phyloP scores from a whole-genome alignment of 176 grass and related monocot genomes.

The Aegilops bicornis region DNA sequence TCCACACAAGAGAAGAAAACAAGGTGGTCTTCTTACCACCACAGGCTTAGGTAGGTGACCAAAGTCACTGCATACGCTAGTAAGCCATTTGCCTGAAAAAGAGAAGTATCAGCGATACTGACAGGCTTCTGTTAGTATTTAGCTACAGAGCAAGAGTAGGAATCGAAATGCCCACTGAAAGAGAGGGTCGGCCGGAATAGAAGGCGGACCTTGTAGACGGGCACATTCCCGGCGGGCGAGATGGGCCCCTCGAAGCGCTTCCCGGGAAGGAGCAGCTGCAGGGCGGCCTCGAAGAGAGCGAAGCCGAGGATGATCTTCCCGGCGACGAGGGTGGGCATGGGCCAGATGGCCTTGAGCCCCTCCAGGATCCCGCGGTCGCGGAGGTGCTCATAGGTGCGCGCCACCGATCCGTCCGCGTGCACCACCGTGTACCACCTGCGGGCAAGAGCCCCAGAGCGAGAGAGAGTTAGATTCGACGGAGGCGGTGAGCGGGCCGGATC shows the following conservation, averaged over 20 bases:
- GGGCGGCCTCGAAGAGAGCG: conserved; percentile 80
- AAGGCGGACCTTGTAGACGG: conserved; percentile 80
- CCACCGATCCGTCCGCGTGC: conserved; percentile 84
- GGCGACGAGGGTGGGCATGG: conserved; percentile 60
- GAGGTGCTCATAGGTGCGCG: conserved; percentile 73
- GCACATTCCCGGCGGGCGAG: conserved; percentile 71
- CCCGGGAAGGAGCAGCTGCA: conserved; percentile 91
- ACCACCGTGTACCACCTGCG: conserved; percentile 98
- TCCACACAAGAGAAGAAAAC: background rate
- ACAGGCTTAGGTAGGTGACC: conserved; percentile 73
- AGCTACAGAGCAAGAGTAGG: background rate
- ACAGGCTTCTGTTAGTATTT: background rate
- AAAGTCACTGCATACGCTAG: conserved; percentile 97
- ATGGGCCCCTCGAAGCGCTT: conserved; percentile 83
- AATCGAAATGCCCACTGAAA: background rate
- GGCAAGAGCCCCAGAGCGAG: background rate
- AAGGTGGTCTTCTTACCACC: conserved; percentile 84
- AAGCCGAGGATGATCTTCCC: conserved; percentile 98
- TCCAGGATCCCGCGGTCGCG: conserved; percentile 54
- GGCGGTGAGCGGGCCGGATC: background rate
- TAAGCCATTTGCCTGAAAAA: conserved; percentile 84
- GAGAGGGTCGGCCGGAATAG: background rate
- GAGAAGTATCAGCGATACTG: background rate
- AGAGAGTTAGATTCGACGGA: background rate
- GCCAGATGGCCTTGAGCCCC: conserved; percentile 79